Base-by-base conservation (phyloP, 139 green algal species). In the Yamagishiella unicocca region DNA sequence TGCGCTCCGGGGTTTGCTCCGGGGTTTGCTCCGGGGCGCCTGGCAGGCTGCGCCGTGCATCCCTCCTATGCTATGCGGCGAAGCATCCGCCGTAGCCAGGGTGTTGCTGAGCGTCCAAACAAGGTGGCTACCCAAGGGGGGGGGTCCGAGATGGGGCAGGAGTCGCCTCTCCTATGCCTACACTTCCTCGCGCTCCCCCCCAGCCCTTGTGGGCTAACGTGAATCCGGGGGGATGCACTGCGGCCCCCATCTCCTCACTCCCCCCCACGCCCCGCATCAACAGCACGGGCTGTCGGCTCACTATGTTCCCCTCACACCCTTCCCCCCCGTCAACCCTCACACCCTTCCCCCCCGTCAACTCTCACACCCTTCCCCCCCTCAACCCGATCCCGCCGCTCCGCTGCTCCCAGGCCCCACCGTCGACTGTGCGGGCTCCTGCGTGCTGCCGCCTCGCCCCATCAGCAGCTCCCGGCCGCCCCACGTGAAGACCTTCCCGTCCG, bases 401-500 rank as follows among this genome's bases (percentile, higher is more conserved):
- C n/a, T n/a, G n/a, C 50, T 58, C 50, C 17, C 12, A 58, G 50
- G 17, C 17, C 50, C 45, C 54, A 58, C 83, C 74, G 53, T 24
- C 35, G 46, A 35, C 62, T 40, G 84, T 46, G 62, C 66, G 12
- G 71, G 70, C 70, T 38, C 83, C 77, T 17, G 42, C 35, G 67
- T 8, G 53, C 40, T 66, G 19, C 79, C 87, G 14, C 1, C 7
- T 10, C 87, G 80, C 2, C 87, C 79, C 55, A 68, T 33, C 58
- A 90, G 45, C 38, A 89, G 29, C 17, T 75, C 83, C n/a, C 82
- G 35, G 50, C 84, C 77, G 4, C 90, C 90, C 87, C 84, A 94
- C 14, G 77, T 88, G 79, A 85, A 93, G 43, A 94, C 74, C n/a
- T 87, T 35, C 27, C 93, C 93, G 27, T 84, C 64, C 29, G 35